phyloP scores from a whole-genome alignment of 2,329 filamentous ascomycete genomes.

The Dothistroma pini region DNA sequence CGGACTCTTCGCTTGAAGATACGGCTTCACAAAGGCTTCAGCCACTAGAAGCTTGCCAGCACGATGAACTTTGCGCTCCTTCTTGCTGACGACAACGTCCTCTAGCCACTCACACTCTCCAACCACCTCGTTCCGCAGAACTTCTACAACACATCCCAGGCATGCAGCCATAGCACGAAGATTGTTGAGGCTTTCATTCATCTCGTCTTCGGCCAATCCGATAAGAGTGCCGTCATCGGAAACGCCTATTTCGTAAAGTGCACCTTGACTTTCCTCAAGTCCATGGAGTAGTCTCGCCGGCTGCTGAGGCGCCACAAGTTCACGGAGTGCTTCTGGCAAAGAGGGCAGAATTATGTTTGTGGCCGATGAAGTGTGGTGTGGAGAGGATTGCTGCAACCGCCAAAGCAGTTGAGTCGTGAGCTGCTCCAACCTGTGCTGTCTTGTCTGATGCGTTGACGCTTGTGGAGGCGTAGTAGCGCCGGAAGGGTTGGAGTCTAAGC shows the following conservation, averaged over 20 bases:
- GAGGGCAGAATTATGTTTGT: slow-evolving; percentile 71
- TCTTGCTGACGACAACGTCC: slow-evolving; percentile 24
- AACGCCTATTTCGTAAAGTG: slow-evolving; percentile 93
- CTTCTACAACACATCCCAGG: slow-evolving; percentile 78
- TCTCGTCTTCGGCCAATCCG: slow-evolving; percentile 82
- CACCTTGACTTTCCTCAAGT: slow-evolving; percentile 87
- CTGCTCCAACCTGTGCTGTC: slow-evolving; percentile 82
- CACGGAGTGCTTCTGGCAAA: slow-evolving; percentile 63
- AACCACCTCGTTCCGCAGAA: slow-evolving; percentile 77
- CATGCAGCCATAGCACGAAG: slow-evolving; percentile 88
- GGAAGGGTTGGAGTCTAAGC: slow-evolving; percentile 22
- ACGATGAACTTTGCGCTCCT: slow-evolving; percentile 38
- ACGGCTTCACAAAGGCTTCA: slow-evolving; percentile 82
- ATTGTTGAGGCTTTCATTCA: slow-evolving; percentile 85
- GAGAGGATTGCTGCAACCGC: slow-evolving; percentile 91
- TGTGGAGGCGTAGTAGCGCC: slow-evolving; percentile 9
- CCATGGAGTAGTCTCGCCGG: slow-evolving; percentile 62
- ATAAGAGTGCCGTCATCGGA: slow-evolving; percentile 90
- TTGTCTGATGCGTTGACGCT: slow-evolving; percentile 57
- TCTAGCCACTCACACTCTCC: slow-evolving; percentile 77
- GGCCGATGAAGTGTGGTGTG: slow-evolving; percentile 78
- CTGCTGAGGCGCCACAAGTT: slow-evolving; percentile 55
- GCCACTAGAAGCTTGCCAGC: slow-evolving; percentile 71
- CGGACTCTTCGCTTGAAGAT: slow-evolving; percentile 37
- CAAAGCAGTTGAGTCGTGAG: slow-evolving; percentile 93